These are phyloP conservation scores for Rutstroemia sydowiana DNA, from an alignment of 2,329 filamentous ascomycete genomes.

Conservation along the genomic window DNA sequence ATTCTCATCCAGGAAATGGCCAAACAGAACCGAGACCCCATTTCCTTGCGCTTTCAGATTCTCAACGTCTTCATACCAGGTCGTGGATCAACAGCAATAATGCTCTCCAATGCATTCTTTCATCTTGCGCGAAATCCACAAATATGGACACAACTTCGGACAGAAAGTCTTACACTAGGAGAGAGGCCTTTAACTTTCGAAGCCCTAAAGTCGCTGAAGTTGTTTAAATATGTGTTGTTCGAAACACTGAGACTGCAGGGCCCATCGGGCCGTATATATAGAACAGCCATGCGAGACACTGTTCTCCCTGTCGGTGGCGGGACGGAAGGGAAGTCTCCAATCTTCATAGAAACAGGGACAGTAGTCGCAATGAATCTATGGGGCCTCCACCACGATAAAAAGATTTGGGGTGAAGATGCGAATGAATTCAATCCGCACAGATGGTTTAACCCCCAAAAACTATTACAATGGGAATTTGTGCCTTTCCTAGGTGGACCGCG, in stretches of 20 bases:
- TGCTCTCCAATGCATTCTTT: conserved; percentile 4
- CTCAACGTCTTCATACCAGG: conserved; percentile 6
- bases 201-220: not conserved
- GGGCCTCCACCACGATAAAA: conserved; percentile 24
- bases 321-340: conserved; percentile 20
- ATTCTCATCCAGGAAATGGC: conserved; percentile 9
- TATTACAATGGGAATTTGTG: conserved; percentile 26
- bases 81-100: not conserved
- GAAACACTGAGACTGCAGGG: not conserved
- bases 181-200: conserved; percentile 1
- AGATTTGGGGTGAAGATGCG: conserved; percentile 31
- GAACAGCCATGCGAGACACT: conserved; percentile 35
- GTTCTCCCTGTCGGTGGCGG: conserved; percentile 28
- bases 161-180: not conserved
- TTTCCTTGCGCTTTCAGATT: conserved; percentile 5
- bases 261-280: not conserved
- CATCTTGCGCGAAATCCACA: conserved; percentile 1
- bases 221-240: not conserved
- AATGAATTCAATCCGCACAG: conserved; percentile 29
- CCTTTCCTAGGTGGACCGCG: conserved; percentile 31
- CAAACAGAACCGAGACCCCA: conserved; percentile 8
- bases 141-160: conserved; percentile 3
- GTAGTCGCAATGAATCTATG: conserved; percentile 19
- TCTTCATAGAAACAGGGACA: conserved; percentile 22
- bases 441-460: conserved; percentile 29